Percentiles rank a stretch among this genome's conserved stretches.
Evolutionary conservation across 345 rosid species (phyloP).

Genomic region (Dipteronia dyeriana): DNA sequence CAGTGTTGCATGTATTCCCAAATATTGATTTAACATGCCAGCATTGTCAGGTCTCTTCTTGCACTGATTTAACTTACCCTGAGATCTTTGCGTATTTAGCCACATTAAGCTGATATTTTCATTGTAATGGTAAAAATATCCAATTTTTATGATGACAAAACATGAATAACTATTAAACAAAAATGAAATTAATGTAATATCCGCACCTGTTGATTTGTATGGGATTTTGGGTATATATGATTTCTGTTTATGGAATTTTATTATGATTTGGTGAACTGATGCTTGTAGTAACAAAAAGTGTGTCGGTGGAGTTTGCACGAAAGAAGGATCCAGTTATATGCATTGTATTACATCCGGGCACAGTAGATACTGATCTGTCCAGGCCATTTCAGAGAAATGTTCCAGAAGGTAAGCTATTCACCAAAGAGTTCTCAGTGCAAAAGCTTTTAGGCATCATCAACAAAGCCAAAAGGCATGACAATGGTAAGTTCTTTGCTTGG

Average conservation of each 20-base stretch:
- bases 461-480: slow-evolving; percentile 57
- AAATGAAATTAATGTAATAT: too few species aligned
- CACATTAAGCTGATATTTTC: slow-evolving; percentile 2
- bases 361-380: slow-evolving; percentile 93
- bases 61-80: neutral
- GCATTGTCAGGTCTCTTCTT: neutral
- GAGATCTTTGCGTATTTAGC: neutral
- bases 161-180: too few species aligned
- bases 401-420: slow-evolving; percentile 78
- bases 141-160: too few species aligned
- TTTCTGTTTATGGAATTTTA: neutral
- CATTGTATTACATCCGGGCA: slow-evolving; percentile 91
- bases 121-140: neutral
- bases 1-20: too few species aligned
- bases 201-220: neutral
- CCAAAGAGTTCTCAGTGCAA: slow-evolving; percentile 77
- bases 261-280: slow-evolving; percentile 15
- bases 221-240: neutral
- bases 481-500: slow-evolving; percentile 95
- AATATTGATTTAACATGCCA: neutral
- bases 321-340: slow-evolving; percentile 78
- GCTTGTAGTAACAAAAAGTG: slow-evolving; percentile 66
- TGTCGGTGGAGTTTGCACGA: slow-evolving; percentile 68
- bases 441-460: slow-evolving; percentile 69
- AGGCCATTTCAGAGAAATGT: slow-evolving; percentile 82